Evolutionary conservation across 164 flowering plant genomes (phyloP).

Genomic region (Brasenia schreberi): DNA sequence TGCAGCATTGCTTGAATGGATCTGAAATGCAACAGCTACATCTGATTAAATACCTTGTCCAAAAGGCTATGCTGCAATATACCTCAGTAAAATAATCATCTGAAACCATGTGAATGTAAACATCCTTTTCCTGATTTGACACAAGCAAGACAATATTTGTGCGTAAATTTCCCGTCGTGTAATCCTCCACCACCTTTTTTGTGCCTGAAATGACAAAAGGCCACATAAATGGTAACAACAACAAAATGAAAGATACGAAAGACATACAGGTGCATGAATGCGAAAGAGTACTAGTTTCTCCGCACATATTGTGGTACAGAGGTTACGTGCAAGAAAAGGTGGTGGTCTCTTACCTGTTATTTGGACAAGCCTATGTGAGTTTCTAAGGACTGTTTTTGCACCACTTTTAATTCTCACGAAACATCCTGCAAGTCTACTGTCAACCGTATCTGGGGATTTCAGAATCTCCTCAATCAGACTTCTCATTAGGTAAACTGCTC

Average conservation of each 20-base stretch:
- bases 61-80: background rate
- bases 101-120: slow-evolving; percentile 30
- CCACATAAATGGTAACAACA: too few species aligned
- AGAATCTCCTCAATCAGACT: slow-evolving; percentile 38
- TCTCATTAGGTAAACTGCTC: slow-evolving; percentile 50
- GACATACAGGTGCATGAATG: too few species aligned
- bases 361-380: slow-evolving; percentile 39
- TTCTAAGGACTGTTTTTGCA: slow-evolving; percentile 23
- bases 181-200: slow-evolving; percentile 9
- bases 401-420: slow-evolving; percentile 54
- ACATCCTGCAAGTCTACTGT: slow-evolving; percentile 44
- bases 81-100: slow-evolving; percentile 64
- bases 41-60: background rate
- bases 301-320: background rate
- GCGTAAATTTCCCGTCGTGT: slow-evolving; percentile 7
- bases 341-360: slow-evolving; percentile 38
- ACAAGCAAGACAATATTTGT: slow-evolving; percentile 25
- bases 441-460: slow-evolving; percentile 34
- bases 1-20: too few species aligned
- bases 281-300: too few species aligned
- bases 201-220: slow-evolving; percentile 25
- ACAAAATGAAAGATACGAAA: too few species aligned
- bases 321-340: background rate
- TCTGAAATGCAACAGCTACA: too few species aligned
- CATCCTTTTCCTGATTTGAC: slow-evolving; percentile 17